These are phyloP conservation scores for Diplodia corticola DNA, from an alignment of 2,329 filamentous ascomycete genomes.

Conservation along the genomic window DNA sequence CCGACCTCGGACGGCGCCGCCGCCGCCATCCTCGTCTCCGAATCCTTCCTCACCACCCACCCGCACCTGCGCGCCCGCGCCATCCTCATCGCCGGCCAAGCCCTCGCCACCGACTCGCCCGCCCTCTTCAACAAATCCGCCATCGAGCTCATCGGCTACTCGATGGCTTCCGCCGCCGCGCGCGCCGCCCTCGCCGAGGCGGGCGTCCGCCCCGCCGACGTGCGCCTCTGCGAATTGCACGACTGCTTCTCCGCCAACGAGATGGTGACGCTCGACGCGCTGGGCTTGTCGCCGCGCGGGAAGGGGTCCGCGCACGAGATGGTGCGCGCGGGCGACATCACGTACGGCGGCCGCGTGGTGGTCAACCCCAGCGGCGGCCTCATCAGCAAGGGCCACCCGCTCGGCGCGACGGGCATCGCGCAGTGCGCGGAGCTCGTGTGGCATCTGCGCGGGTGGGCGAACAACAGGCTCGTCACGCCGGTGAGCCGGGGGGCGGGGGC, in stretches of 20 bases:
- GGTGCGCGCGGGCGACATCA: conserved; percentile 83
- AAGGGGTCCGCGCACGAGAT: conserved; percentile 87
- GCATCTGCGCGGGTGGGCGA: conserved; percentile 95
- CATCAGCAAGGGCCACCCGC: conserved; percentile 93
- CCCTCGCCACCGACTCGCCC: conserved; percentile 80
- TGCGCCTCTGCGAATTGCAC: conserved; percentile 87
- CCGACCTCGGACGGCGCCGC: conserved; percentile 92
- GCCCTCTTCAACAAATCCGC: conserved; percentile 74
- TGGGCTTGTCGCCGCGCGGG: conserved; percentile 67
- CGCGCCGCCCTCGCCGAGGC: conserved; percentile 73
- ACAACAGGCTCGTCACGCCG: conserved; percentile 70
- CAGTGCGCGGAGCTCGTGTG: conserved; percentile 94
- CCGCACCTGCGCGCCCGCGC: conserved; percentile 81
- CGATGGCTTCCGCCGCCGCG: conserved; percentile 76
- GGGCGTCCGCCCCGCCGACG: conserved; percentile 62
- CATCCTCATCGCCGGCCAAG: conserved; percentile 85
- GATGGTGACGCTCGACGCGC: conserved; percentile 83
- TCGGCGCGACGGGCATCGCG: conserved; percentile 90
- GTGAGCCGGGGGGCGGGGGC: conserved; percentile 47
- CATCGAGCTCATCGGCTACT: conserved; percentile 87
- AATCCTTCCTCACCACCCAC: conserved; percentile 81
- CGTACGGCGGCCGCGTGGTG: conserved; percentile 78
- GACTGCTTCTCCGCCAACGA: conserved; percentile 97
- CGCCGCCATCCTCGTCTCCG: conserved; percentile 83
- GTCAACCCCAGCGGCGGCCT: conserved; percentile 93